Percentiles rank a stretch among this genome's conserved stretches.
These are phyloP conservation scores for Trametes hirsuta DNA, from an alignment of 1,284 basidiomycete genomes.

Conservation along the genomic window DNA sequence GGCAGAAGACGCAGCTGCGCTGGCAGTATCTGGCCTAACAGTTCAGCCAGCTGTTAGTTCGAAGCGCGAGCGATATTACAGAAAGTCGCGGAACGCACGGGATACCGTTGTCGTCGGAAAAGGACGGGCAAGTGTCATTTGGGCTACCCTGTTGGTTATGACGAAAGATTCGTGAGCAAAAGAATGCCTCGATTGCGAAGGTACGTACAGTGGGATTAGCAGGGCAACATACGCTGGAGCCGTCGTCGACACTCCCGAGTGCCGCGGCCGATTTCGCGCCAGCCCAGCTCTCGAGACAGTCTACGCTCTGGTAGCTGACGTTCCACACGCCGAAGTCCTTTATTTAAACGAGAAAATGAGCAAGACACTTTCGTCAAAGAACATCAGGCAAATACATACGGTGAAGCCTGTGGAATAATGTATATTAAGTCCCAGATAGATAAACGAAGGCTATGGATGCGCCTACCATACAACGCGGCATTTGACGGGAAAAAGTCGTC, in stretches of 20 bases:
- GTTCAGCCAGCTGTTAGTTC: neutral
- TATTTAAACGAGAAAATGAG: neutral
- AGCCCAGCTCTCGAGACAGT: slow-evolving; percentile 62
- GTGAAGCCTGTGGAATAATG: slow-evolving; percentile 41
- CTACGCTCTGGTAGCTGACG: slow-evolving; percentile 63
- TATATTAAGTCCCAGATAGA: neutral
- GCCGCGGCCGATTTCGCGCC: slow-evolving; percentile 62
- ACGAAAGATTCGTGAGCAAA: neutral
- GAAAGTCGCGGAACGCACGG: slow-evolving; percentile 51
- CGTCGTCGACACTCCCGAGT: slow-evolving; percentile 65
- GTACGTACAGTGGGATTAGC: slow-evolving; percentile 58
- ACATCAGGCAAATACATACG: slow-evolving; percentile 32
- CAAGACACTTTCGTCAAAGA: neutral
- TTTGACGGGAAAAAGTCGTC: slow-evolving; percentile 74
- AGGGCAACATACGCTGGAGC: slow-evolving; percentile 68
- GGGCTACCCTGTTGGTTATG: slow-evolving; percentile 41
- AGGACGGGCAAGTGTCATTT: slow-evolving; percentile 69
- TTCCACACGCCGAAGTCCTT: slow-evolving; percentile 87
- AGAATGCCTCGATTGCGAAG: neutral
- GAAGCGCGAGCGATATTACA: neutral
- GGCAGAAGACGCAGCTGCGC: slow-evolving; percentile 5
- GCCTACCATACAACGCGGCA: slow-evolving; percentile 56
- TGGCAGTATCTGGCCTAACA: slow-evolving; percentile 13
- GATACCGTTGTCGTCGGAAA: slow-evolving; percentile 66
- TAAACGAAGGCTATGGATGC: neutral